These are phyloP conservation scores for Alnus glutinosa DNA, from an alignment of 306 rosid genomes.

Conservation along the genomic window DNA sequence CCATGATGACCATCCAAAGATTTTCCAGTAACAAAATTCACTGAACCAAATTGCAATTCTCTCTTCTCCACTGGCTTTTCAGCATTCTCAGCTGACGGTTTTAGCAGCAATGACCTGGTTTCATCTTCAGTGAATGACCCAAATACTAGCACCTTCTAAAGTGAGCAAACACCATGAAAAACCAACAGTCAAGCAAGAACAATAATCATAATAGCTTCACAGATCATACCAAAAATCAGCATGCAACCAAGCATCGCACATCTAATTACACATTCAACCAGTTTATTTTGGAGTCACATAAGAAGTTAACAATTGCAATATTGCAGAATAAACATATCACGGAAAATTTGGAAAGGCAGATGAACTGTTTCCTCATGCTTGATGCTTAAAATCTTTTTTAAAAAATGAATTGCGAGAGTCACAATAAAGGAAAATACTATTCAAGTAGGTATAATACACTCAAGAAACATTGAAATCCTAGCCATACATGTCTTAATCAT, in stretches of 20 bases:
- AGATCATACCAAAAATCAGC: background rate
- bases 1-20: constrained; percentile 19
- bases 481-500: background rate
- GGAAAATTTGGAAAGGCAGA: background rate
- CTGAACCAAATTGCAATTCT: constrained; percentile 68
- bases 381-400: background rate
- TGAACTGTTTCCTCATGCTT: background rate
- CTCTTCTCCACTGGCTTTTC: constrained; percentile 53
- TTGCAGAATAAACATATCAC: background rate
- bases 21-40: constrained; percentile 38
- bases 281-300: background rate
- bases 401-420: background rate
- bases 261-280: background rate
- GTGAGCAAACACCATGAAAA: constrained; percentile 15
- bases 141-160: constrained; percentile 56
- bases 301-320: background rate
- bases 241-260: background rate
- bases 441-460: background rate
- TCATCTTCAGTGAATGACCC: constrained; percentile 96
- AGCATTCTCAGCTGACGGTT: constrained; percentile 39
- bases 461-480: background rate
- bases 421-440: background rate
- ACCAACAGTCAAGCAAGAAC: constrained; percentile 12
- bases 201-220: background rate
- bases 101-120: constrained; percentile 57